Base-by-base conservation (phyloP, 108 stramenopile species). In the Cyclotella choctawhatcheeana region DNA sequence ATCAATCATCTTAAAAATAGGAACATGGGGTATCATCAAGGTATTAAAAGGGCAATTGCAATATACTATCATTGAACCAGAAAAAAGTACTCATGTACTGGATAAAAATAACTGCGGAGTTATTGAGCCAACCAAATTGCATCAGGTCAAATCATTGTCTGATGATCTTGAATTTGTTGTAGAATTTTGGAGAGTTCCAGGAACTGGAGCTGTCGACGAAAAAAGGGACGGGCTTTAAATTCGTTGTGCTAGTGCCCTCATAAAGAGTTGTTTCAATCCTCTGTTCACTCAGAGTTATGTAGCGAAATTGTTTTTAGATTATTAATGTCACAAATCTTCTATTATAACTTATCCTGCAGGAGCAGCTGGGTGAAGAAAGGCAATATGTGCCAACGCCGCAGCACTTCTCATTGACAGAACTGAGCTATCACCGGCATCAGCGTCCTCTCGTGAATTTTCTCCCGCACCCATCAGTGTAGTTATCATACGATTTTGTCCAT, bases 11-110 rank as follows among this genome's bases (percentile, higher is more conserved):
- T 22, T 10, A 10, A 18, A n/a, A 10, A 52, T 22, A 43, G 83
- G 86, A n/a, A 86, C 86, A 3, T 86, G 86, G 86, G 86, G 86
- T 5, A 25, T 82, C 31, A 86, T 86, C 43, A 45, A 69, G 24
- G 67, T 86, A 5, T 40, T 35, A 24, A 31, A 73, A 34, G 86
- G 86, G 3, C 33, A 69, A 54, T 58, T 86, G 64, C 61, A 79
- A 58, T 86, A 86, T 44, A 64, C 31, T 18, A 76, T 76, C 7
- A 48, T 61, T n/a, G 75, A 76, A 61, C 75, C 69, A 26, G 30
- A 63, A 24, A 24, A 20, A 34, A 69, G 74, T 27, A 55, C 59
- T 37, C 74, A 75, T 37, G 31, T 69, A 13, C 40, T 76, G 45
- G 68, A 69, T 27, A 55, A 45, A 13, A 55, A 73, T 37, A 54